Conservation (phyloP, 139 green algal genomes). For the Chlorella vulgaris region DNA sequence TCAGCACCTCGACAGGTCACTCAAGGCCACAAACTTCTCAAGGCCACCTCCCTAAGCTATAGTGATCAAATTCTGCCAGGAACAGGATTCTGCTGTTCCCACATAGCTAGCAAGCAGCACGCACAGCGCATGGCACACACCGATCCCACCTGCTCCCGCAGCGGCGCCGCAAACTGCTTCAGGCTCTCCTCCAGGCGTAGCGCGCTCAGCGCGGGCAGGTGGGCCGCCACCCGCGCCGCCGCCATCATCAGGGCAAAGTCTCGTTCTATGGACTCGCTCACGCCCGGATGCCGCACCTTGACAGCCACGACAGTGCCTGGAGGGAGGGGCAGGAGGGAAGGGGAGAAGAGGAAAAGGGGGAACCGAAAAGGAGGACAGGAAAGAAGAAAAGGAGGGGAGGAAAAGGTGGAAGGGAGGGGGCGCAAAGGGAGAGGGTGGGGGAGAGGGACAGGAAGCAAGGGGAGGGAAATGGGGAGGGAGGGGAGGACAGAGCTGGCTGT, state of each 20-base stretch:
- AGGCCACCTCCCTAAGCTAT: no score
- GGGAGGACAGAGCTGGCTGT: no score
- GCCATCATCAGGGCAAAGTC: constrained; percentile 96
- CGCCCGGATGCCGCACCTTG: constrained; percentile 93
- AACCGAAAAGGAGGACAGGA: no score
- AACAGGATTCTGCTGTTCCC: no score
- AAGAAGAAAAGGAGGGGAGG: neutral
- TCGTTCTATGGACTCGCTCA: constrained; percentile 81
- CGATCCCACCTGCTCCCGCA: constrained; percentile 84
- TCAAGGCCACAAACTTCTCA: no score
- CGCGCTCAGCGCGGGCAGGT: constrained; percentile 59
- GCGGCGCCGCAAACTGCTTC: constrained; percentile 94
- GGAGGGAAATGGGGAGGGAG: no score
- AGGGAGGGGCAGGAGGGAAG: neutral
- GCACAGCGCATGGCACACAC: neutral
- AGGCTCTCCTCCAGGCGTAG: constrained; percentile 92
- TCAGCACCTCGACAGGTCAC: neutral
- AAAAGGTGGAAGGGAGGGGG: neutral
- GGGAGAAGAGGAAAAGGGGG: neutral
- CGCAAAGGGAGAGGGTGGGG: neutral
- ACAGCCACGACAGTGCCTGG: constrained; percentile 81
- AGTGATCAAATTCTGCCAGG: no score
- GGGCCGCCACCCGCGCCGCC: constrained; percentile 61
- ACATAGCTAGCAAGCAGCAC: neutral
- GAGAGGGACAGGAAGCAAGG: no score